Evolutionary conservation across 2,329 filamentous ascomycete genomes (phyloP).

Genomic region (Zarea fungicola): DNA sequence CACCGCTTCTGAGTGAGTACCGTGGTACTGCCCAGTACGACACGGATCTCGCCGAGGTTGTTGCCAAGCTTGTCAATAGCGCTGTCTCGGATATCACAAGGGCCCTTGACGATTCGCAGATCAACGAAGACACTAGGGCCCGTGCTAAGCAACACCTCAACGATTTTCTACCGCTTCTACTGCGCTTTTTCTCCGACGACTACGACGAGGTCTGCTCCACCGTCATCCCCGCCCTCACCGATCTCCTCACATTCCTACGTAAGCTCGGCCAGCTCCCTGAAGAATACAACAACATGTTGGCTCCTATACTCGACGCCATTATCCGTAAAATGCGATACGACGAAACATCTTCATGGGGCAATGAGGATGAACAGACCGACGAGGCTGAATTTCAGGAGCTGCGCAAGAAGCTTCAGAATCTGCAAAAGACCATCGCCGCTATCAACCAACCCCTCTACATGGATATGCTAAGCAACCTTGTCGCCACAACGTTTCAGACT

Average conservation of each 20-base stretch:
- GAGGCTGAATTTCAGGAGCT: constrained; percentile 97
- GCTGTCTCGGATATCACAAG: constrained; percentile 82
- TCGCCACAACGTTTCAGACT: constrained; percentile 81
- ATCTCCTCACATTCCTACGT: constrained; percentile 84
- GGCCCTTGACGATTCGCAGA: constrained; percentile 65
- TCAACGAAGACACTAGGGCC: constrained; percentile 58
- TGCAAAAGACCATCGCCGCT: constrained; percentile 88
- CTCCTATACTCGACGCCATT: constrained; percentile 84
- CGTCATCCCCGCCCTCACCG: constrained; percentile 87
- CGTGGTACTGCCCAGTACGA: constrained; percentile 84
- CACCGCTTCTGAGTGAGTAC: constrained; percentile 72
- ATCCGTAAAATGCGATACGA: constrained; percentile 97
- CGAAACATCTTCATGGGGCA: constrained; percentile 87
- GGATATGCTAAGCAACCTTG: constrained; percentile 78
- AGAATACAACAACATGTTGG: constrained; percentile 75
- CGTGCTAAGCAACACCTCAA: constrained; percentile 79
- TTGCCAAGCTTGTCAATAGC: constrained; percentile 92
- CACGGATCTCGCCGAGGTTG: constrained; percentile 88
- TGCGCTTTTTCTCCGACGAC: constrained; percentile 95
- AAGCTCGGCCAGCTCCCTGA: constrained; percentile 69
- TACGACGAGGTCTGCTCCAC: constrained; percentile 98
- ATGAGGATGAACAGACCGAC: constrained; percentile 90
- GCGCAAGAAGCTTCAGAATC: constrained; percentile 78
- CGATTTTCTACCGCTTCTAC: constrained; percentile 76
- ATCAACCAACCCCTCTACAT: constrained; percentile 87